These are phyloP conservation scores for Trichoderma breve DNA, from an alignment of 2,329 filamentous ascomycete genomes.

Conservation along the genomic window DNA sequence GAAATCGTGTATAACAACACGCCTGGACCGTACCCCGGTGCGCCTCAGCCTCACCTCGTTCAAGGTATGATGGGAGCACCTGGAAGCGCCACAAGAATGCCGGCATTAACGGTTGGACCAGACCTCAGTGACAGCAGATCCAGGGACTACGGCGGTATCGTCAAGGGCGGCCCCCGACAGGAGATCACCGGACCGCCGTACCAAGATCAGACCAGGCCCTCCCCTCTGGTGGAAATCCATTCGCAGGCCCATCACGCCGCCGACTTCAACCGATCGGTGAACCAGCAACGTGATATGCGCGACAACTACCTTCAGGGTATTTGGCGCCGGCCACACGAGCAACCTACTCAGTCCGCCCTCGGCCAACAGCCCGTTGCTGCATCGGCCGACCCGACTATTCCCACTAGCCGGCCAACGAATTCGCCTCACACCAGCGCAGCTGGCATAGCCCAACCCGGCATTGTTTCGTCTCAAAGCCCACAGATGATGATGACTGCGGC, in stretches of 20 bases:
- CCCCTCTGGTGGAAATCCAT: slow-evolving; percentile 73
- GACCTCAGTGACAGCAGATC: slow-evolving; percentile 74
- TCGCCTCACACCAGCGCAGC: slow-evolving; percentile 57
- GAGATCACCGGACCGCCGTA: slow-evolving; percentile 86
- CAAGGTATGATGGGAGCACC: slow-evolving; percentile 68
- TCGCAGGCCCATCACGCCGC: slow-evolving; percentile 84
- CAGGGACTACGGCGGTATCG: slow-evolving; percentile 77
- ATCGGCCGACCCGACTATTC: slow-evolving; percentile 43
- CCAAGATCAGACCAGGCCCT: slow-evolving; percentile 78
- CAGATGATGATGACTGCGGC: slow-evolving; percentile 65
- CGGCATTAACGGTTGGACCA: slow-evolving; percentile 79
- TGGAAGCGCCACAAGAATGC: slow-evolving; percentile 68
- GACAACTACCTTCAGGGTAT: slow-evolving; percentile 75
- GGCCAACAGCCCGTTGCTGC: slow-evolving; percentile 39
- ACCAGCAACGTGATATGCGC: slow-evolving; percentile 75
- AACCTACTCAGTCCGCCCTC: slow-evolving; percentile 53
- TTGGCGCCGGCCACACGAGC: slow-evolving; percentile 82
- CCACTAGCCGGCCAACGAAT: slow-evolving; percentile 54
- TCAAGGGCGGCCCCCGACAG: slow-evolving; percentile 76
- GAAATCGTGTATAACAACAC: slow-evolving; percentile 87
- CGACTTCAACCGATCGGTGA: slow-evolving; percentile 84
- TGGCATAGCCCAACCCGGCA: slow-evolving; percentile 54
- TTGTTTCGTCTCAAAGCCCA: slow-evolving; percentile 61
- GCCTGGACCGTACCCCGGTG: slow-evolving; percentile 62
- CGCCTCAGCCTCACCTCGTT: slow-evolving; percentile 66